A percentile compares a stretch with the other conserved stretches of the same genome.
Evolutionary conservation across 495 filamentous ascomycete genomes (phyloP).

Genomic region (Talaromyces ruber): DNA sequence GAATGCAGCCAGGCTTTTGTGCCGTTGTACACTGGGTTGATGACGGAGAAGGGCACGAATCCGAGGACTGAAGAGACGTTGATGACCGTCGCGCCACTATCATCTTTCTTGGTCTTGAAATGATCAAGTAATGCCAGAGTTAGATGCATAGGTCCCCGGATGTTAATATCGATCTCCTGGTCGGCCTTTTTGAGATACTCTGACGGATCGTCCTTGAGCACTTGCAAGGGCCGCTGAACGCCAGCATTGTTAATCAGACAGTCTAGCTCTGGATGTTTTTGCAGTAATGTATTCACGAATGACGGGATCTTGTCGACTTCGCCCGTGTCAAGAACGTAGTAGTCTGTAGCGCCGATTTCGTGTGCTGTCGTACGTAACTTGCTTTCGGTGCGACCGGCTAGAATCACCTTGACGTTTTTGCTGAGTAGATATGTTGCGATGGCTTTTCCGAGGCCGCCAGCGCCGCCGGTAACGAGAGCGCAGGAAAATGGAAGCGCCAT

Average conservation of each 20-base stretch:
- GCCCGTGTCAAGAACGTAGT: conserved; percentile 37
- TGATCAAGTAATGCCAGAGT: conserved; percentile 29
- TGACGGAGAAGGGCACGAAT: conserved; percentile 28
- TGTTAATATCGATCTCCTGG: conserved; percentile 40
- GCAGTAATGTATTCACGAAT: conserved; percentile 25
- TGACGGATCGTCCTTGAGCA: conserved; percentile 5
- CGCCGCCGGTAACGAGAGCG: conserved; percentile 36
- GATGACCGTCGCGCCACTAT: conserved; percentile 24
- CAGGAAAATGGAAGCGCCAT: conserved; percentile 19
- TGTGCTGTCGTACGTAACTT: conserved; percentile 24
- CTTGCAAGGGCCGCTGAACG: conserved; percentile 16
- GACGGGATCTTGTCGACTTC: conserved; percentile 20
- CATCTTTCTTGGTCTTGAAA: conserved; percentile 19
- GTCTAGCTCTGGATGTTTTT: conserved; percentile 36
- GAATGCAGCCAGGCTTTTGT: conserved; percentile 43
- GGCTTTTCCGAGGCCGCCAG: conserved; percentile 37
- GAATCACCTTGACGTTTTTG: conserved; percentile 35
- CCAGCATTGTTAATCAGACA: conserved; percentile 36
- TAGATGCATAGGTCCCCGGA: conserved; percentile 42
- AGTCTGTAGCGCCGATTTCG: conserved; percentile 26
- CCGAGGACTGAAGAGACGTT: conserved; percentile 39
- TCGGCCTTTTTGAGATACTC: conserved; percentile 30
- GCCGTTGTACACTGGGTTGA: conserved; percentile 41
- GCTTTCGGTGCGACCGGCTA: conserved; percentile 37
- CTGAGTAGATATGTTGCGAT: conserved; percentile 30